These are phyloP conservation scores for Candida mesenterica DNA, from an alignment of 1,139 yeast species.

Conservation along the genomic window DNA sequence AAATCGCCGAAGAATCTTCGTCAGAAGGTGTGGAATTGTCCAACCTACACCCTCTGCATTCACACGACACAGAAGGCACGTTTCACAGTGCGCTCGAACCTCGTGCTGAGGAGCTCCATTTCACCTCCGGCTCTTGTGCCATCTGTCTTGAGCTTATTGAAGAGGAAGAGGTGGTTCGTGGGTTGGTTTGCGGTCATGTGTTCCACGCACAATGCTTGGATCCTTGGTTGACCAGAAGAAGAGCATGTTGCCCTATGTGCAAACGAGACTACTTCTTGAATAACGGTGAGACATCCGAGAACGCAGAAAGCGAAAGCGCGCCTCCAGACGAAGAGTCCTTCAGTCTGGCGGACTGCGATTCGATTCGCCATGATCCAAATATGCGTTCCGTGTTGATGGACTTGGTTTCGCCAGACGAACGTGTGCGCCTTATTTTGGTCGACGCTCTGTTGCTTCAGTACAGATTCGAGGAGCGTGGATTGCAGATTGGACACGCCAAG, in stretches of 20 bases:
- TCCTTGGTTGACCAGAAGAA: slow-evolving; percentile 74
- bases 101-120: slow-evolving; percentile 39
- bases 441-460: slow-evolving; percentile 26
- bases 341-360: slow-evolving; percentile 7
- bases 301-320: slow-evolving; percentile 8
- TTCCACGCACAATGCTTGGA: slow-evolving; percentile 79
- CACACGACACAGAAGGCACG: slow-evolving; percentile 1
- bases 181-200: slow-evolving; percentile 79
- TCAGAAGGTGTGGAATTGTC: slow-evolving; percentile 6
- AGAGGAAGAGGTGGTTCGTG: slow-evolving; percentile 64
- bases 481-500: slow-evolving; percentile 33
- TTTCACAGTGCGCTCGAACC: slow-evolving; percentile 4
- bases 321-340: slow-evolving; percentile 5
- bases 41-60: neutral
- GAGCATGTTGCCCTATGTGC: slow-evolving; percentile 86
- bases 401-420: slow-evolving; percentile 38
- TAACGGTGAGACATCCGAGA: slow-evolving; percentile 23
- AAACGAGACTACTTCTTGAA: slow-evolving; percentile 59
- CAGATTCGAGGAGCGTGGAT: slow-evolving; percentile 46
- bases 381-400: slow-evolving; percentile 42
- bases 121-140: slow-evolving; percentile 75
- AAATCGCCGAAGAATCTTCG: no score
- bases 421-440: slow-evolving; percentile 35
- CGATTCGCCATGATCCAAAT: slow-evolving; percentile 34
- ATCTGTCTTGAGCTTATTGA: slow-evolving; percentile 71